A percentile compares a stretch with the other conserved stretches of the same genome.
Conservation (phyloP, 257 asterid species). For the Lithospermum erythrorhizon region DNA sequence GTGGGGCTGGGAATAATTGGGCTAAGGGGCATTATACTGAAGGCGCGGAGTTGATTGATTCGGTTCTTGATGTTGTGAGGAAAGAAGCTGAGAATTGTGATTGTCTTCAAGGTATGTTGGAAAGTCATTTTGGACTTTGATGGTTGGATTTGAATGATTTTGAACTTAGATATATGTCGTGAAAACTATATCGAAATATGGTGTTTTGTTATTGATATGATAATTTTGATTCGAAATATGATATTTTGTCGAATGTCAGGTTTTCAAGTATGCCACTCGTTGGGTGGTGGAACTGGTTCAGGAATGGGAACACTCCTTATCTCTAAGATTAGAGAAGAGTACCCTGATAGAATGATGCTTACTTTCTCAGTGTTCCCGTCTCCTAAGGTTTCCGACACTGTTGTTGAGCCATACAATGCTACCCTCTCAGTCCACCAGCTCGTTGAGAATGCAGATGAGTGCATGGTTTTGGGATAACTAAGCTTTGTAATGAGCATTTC, state of each 20-base stretch:
- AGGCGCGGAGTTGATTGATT: too few relatives aligned
- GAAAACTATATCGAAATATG: too few relatives aligned
- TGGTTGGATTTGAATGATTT: too few relatives aligned
- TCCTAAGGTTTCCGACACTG: constrained; percentile 72
- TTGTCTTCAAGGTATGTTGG: too few relatives aligned
- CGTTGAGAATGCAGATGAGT: constrained; percentile 74
- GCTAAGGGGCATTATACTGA: too few relatives aligned
- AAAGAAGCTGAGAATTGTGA: too few relatives aligned
- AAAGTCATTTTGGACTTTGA: too few relatives aligned
- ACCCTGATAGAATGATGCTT: constrained; percentile 81
- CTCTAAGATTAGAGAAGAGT: constrained; percentile 71
- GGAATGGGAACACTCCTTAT: constrained; percentile 81
- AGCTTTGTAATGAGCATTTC: constrained; percentile 56
- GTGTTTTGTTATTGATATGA: too few relatives aligned
- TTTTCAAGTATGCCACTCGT: constrained; percentile 67
- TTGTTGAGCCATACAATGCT: constrained; percentile 76
- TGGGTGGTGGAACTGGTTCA: constrained; percentile 90
- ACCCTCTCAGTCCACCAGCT: constrained; percentile 75
- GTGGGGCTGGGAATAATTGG: too few relatives aligned
- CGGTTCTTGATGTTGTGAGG: too few relatives aligned
- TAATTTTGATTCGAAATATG: too few relatives aligned
- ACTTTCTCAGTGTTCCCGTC: constrained; percentile 79
- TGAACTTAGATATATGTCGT: too few relatives aligned
- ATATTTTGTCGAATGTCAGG: constrained; percentile 21
- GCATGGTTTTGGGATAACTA: constrained; percentile 74